Conservation (phyloP, 2,329 filamentous ascomycete genomes). For the Fusarium proliferatum region DNA sequence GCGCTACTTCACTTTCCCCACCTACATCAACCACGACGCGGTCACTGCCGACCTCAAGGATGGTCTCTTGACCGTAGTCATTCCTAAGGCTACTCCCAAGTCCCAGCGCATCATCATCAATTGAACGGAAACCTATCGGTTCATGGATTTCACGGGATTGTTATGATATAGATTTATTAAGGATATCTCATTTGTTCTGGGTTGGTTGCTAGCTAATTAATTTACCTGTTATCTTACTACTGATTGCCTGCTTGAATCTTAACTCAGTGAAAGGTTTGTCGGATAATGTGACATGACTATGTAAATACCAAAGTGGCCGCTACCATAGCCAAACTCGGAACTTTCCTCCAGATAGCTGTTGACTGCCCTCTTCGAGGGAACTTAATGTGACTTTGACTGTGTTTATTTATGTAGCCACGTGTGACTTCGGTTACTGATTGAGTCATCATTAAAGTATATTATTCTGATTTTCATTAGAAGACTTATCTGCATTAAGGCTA, state of each 20-base stretch:
- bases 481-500: too few species aligned
- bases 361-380: too few species aligned
- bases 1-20: conserved; percentile 73
- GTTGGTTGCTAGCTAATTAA: background rate
- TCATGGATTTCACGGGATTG: background rate
- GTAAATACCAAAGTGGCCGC: too few species aligned
- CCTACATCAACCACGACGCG: conserved; percentile 66
- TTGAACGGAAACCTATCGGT: background rate
- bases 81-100: background rate
- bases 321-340: too few species aligned
- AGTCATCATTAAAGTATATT: too few species aligned
- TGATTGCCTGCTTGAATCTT: fast-evolving
- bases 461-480: too few species aligned
- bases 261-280: background rate
- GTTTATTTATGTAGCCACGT: too few species aligned
- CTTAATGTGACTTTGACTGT: too few species aligned
- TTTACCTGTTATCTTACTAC: background rate
- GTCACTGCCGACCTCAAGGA: conserved; percentile 61
- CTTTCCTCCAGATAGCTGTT: too few species aligned
- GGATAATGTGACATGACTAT: too few species aligned
- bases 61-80: background rate
- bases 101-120: background rate
- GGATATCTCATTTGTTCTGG: background rate
- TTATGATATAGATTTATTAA: background rate
- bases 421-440: too few species aligned